These are phyloP conservation scores for Pelargonium citronellum DNA, from an alignment of 441 rosid genomes.

Conservation along the genomic window DNA sequence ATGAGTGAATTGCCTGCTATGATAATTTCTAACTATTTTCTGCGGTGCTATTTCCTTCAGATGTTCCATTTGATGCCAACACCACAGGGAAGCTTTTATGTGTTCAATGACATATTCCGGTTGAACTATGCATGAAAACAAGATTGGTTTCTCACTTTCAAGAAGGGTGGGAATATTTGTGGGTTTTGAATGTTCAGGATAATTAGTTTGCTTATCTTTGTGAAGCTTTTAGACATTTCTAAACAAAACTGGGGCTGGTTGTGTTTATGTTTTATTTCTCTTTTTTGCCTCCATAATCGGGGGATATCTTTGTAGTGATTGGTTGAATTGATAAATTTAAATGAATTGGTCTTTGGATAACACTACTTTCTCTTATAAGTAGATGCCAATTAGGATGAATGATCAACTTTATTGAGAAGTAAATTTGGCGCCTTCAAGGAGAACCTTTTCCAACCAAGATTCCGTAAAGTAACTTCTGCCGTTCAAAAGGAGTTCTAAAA, in stretches of 20 bases:
- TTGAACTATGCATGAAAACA: constrained; percentile 80
- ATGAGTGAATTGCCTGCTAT: background rate
- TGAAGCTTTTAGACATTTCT: constrained; percentile 30
- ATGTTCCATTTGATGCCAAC: constrained; percentile 97
- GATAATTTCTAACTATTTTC: background rate
- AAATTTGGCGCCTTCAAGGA: no score
- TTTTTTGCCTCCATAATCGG: constrained; percentile 21
- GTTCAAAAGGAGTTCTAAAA: no score
- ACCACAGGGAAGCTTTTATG: constrained; percentile 87
- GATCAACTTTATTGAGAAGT: no score
- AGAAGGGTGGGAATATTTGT: background rate
- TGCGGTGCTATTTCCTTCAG: constrained; percentile 25
- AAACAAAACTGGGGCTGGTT: constrained; percentile 25
- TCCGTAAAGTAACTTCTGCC: no score
- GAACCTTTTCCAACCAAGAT: no score
- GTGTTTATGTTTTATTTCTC: constrained; percentile 26
- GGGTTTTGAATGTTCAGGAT: constrained; percentile 17
- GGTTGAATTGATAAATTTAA: constrained; percentile 26
- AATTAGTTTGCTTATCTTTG: constrained; percentile 21
- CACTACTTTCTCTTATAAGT: background rate
- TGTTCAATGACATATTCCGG: constrained; percentile 90
- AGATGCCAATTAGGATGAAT: background rate
- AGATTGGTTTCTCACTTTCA: background rate
- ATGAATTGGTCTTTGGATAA: constrained; percentile 19
- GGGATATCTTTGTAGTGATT: constrained; percentile 27